phyloP scores from a whole-genome alignment of 129 eudicot species.

The Artemisia tridentata region DNA sequence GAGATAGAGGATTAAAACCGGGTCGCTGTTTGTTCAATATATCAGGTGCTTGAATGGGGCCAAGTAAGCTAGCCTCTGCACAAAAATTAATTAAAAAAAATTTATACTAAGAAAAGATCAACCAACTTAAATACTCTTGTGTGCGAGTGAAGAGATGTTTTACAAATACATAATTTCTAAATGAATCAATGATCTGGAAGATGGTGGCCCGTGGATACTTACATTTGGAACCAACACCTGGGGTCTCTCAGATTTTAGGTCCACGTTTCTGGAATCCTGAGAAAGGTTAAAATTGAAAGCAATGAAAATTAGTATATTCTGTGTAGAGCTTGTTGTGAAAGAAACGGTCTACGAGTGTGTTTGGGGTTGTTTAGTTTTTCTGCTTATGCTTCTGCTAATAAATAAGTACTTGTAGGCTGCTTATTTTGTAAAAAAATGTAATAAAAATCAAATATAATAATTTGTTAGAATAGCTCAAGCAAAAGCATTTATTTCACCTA shows the following conservation, averaged over 20 bases:
- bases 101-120: not conserved
- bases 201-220: slow-evolving; percentile 46
- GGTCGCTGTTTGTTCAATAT: slow-evolving; percentile 42
- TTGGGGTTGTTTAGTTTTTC: too few relatives aligned
- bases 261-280: slow-evolving; percentile 65
- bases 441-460: too few relatives aligned
- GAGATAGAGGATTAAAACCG: slow-evolving; percentile 36
- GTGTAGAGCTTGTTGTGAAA: slow-evolving; percentile 1
- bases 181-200: slow-evolving; percentile 42
- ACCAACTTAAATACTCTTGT: not conserved
- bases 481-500: too few relatives aligned
- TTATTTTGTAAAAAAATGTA: too few relatives aligned
- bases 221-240: slow-evolving; percentile 44
- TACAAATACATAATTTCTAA: slow-evolving; percentile 57
- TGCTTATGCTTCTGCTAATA: too few relatives aligned
- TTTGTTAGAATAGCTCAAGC: too few relatives aligned
- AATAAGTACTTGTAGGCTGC: too few relatives aligned
- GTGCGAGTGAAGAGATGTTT: not conserved
- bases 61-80: slow-evolving; percentile 81
- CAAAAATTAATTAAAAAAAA: slow-evolving; percentile 9
- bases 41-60: slow-evolving; percentile 51
- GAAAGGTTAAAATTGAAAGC: slow-evolving; percentile 10
- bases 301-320: not conserved
- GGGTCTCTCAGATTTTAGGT: slow-evolving; percentile 47
- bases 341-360: too few relatives aligned